These are phyloP conservation scores for Vitis amurensis DNA, from an alignment of 164 flowering plant species.

Conservation along the genomic window DNA sequence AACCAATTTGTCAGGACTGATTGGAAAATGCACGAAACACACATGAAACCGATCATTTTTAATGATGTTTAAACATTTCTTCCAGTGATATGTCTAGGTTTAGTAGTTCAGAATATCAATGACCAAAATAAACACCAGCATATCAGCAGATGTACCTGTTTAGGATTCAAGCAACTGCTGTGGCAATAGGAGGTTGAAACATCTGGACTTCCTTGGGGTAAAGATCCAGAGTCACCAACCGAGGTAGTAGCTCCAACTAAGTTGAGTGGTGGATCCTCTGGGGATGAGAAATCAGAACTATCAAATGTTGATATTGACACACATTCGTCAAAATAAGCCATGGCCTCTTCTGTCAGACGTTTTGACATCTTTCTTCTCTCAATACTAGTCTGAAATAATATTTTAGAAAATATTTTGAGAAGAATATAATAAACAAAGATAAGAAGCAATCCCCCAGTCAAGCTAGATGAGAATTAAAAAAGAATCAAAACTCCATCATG, in stretches of 20 bases:
- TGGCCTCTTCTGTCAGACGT: conserved; percentile 72
- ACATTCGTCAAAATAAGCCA: conserved; percentile 93
- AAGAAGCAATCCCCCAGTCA: neutral
- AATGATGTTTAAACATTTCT: neutral
- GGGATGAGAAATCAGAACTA: conserved; percentile 81
- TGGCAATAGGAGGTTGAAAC: conserved; percentile 16
- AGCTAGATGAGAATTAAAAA: neutral
- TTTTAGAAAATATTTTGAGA: neutral
- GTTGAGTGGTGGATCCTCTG: conserved; percentile 56
- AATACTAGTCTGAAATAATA: conserved; percentile 58
- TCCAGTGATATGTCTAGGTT: neutral
- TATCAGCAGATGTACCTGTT: conserved; percentile 40
- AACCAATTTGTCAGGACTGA: too few species aligned
- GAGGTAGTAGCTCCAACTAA: conserved; percentile 22
- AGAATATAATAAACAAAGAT: neutral
- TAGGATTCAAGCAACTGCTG: conserved; percentile 14
- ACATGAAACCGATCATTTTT: too few species aligned
- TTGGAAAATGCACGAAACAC: too few species aligned
- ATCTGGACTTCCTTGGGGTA: conserved; percentile 30
- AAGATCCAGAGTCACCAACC: conserved; percentile 10
- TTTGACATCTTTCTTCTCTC: conserved; percentile 77
- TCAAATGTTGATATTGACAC: conserved; percentile 92
- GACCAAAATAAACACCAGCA: neutral
- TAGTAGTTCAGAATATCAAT: neutral
- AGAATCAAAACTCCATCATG: too few species aligned